Evolutionary conservation across 805 yeast genomes (phyloP), one percentile per base, ranked within the genome.

Genomic region (Hanseniaspora pseudoguilliermondii): DNA sequence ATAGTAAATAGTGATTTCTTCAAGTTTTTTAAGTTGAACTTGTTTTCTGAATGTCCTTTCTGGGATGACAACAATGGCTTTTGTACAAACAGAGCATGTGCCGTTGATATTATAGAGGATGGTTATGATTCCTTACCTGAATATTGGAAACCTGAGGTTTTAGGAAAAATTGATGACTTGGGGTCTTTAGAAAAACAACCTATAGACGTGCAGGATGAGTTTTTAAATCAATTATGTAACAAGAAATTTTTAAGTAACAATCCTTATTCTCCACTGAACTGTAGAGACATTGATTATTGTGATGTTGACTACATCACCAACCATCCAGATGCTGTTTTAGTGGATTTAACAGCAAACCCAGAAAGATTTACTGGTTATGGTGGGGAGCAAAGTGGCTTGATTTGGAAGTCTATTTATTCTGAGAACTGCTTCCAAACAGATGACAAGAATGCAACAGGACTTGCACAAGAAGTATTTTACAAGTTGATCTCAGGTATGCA

Each of bases 351-450:
- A 21, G 86, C 85, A 55, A 95, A 95, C 65, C 96, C 96, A 0
- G 99, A 93, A 69, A 75, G 97, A 64, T 93, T 86, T 71, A 95
- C 98, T 0, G 98, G 98, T 0, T 93, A 93, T 65, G 85, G 89
- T 35, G 98, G 98, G 34, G 81, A 83, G 51, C 96, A 93, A 64
- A 87, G 96, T 23, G 81, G 83, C 61, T 88, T 84, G 65, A 87
- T 93, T 48, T 93, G 99, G 99, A 75, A 80, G 42, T 87, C 95
- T 60, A 89, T 93, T 32, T 93, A 93, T 69, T 82, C 80, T 44
- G 96, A 93, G 63, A 90, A 90, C 72, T 89, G 96, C 67, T 90
- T 90, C 71, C 51, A 49, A 66, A 35, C 47, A 3, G 35, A 49
- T 25, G 50, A 50, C 21, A 38, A 57, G 52, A 61, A 60, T 69